Conservation (phyloP, 257 asterid genomes). For the Nicotiana benthamiana region DNA sequence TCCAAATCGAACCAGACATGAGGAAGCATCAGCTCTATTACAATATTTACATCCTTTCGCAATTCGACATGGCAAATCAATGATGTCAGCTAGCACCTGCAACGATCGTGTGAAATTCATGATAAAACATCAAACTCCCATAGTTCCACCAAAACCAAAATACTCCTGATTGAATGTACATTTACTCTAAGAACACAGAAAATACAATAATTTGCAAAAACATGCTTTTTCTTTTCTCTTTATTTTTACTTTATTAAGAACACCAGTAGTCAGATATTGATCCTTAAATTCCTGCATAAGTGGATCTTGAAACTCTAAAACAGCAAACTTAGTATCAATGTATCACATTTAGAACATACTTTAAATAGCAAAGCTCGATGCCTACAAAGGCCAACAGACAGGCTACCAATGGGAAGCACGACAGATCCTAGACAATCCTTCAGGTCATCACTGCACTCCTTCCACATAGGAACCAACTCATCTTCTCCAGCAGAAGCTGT, state of each 20-base stretch:
- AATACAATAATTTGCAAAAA: neutral
- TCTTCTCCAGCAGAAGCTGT: conserved; percentile 60
- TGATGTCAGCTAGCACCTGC: conserved; percentile 87
- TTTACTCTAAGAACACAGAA: neutral
- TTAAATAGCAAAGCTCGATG: conserved; percentile 88
- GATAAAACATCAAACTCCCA: neutral
- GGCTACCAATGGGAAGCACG: conserved; percentile 81
- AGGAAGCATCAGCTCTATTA: conserved; percentile 71
- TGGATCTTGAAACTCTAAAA: neutral
- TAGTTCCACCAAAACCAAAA: neutral
- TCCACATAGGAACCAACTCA: conserved; percentile 57
- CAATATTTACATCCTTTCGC: conserved; percentile 94
- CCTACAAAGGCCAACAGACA: conserved; percentile 74
- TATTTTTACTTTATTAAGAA: neutral
- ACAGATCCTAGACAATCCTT: conserved; percentile 80
- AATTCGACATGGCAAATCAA: conserved; percentile 93
- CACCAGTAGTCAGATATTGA: neutral
- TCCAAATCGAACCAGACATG: conserved; percentile 92
- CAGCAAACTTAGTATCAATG: neutral
- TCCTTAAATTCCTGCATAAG: neutral
- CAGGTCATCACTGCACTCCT: conserved; percentile 71
- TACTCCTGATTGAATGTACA: neutral
- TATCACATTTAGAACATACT: conserved; percentile 32
- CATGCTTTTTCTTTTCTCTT: neutral
- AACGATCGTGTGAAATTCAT: conserved; percentile 16